A percentile compares a stretch with the other conserved stretches of the same genome.
These are phyloP conservation scores for Chionographis japonica DNA, from an alignment of 106 monocot species.

Conservation along the genomic window DNA sequence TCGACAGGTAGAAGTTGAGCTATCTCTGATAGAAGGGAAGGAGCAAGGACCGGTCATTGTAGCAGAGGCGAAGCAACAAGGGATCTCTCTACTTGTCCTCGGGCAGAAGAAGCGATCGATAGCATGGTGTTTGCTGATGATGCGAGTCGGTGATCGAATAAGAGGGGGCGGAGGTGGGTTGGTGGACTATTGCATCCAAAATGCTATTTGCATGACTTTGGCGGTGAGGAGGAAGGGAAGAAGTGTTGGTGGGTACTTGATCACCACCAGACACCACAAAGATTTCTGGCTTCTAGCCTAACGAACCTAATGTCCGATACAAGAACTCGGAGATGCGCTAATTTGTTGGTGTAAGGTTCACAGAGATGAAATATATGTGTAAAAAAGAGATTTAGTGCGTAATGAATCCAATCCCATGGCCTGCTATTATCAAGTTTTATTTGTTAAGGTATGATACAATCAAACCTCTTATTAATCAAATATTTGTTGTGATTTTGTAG, in stretches of 20 bases:
- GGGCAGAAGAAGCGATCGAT: slow-evolving; percentile 32
- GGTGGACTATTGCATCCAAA: slow-evolving; percentile 44
- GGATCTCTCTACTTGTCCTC: slow-evolving; percentile 32
- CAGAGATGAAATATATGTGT: too few species aligned
- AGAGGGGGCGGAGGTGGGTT: neutral
- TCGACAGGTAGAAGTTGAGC: slow-evolving; percentile 34
- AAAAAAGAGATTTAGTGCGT: too few species aligned
- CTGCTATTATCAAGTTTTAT: too few species aligned
- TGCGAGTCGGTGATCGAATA: slow-evolving; percentile 8
- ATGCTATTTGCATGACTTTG: slow-evolving; percentile 38
- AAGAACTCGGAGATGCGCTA: neutral
- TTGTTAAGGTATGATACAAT: too few species aligned
- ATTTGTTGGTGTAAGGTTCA: too few species aligned
- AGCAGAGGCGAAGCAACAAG: slow-evolving; percentile 27
- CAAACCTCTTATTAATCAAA: too few species aligned
- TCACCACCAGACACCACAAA: slow-evolving; percentile 37
- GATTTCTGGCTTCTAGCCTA: slow-evolving; percentile 54
- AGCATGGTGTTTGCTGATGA: slow-evolving; percentile 31
- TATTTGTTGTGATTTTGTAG: too few species aligned
- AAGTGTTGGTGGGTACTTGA: slow-evolving; percentile 38
- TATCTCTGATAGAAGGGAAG: slow-evolving; percentile 31
- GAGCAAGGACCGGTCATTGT: slow-evolving; percentile 48
- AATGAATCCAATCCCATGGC: too few species aligned
- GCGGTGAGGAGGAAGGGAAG: slow-evolving; percentile 38
- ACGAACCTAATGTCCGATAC: too few species aligned